Percentiles rank a stretch among this genome's conserved stretches.
Evolutionary conservation across 2,329 filamentous ascomycete species (phyloP).

Genomic region (Fusarium sp.): DNA sequence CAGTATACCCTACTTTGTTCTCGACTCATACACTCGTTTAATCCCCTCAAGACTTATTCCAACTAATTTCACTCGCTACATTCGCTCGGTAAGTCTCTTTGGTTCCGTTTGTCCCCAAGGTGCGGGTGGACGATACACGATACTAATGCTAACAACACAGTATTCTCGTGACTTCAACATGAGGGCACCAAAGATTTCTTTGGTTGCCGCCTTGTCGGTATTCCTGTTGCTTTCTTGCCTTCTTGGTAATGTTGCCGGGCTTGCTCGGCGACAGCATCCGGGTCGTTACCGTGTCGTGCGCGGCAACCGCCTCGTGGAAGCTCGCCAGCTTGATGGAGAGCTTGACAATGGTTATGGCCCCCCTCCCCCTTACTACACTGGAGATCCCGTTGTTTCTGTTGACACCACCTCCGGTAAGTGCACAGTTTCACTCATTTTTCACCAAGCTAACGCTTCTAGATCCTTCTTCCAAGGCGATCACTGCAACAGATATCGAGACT

Average conservation of each 20-base stretch:
- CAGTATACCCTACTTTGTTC: conserved; percentile 7
- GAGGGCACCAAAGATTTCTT: conserved; percentile 49
- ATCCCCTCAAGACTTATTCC: neutral
- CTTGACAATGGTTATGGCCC: conserved; percentile 33
- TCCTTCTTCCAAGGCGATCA: conserved; percentile 1
- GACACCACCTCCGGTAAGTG: conserved; percentile 26
- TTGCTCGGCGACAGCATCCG: conserved; percentile 1
- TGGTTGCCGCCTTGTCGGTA: conserved; percentile 48
- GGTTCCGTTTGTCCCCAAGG: neutral
- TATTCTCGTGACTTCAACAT: conserved; percentile 47
- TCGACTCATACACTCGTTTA: conserved; percentile 12
- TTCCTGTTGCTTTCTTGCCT: conserved; percentile 44
- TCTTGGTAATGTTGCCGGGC: conserved; percentile 13
- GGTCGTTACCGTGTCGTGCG: conserved; percentile 1
- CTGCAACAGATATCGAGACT: neutral
- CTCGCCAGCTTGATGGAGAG: conserved; percentile 13
- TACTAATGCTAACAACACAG: conserved; percentile 11
- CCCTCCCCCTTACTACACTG: conserved; percentile 43
- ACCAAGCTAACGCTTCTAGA: conserved; percentile 28
- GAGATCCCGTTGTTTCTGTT: conserved; percentile 1
- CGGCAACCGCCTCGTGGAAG: conserved; percentile 18
- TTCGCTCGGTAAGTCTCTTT: conserved; percentile 3
- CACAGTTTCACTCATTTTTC: too few species aligned
- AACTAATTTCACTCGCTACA: neutral
- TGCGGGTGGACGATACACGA: neutral